Percentiles rank a stretch among this genome's conserved stretches.
Evolutionary conservation across 306 rosid genomes (phyloP).

Genomic region (Adenanthera pavonina): DNA sequence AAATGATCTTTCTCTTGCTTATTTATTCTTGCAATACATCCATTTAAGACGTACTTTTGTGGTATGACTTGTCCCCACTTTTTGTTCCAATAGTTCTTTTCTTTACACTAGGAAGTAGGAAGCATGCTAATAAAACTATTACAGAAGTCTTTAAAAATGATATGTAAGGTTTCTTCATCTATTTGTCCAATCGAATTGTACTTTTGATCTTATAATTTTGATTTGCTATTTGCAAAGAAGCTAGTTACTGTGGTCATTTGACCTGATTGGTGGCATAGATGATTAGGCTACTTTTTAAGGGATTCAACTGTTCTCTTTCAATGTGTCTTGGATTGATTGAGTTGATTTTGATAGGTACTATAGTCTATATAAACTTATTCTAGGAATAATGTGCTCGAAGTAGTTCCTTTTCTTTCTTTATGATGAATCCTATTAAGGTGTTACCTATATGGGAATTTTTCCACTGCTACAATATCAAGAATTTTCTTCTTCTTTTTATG

Average conservation of each 20-base stretch:
- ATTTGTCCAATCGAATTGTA: not conserved
- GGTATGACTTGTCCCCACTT: not conserved
- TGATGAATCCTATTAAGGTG: too few species aligned
- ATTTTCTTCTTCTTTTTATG: not conserved
- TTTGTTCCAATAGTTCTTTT: not conserved
- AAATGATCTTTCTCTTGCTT: conserved; percentile 9
- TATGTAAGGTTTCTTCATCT: not conserved
- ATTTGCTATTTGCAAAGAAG: not conserved
- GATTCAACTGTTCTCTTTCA: not conserved
- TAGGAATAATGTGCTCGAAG: not conserved
- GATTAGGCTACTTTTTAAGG: not conserved
- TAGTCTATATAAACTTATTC: not conserved
- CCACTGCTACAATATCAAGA: not conserved
- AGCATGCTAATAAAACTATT: not conserved
- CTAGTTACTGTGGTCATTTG: not conserved
- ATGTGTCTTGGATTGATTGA: not conserved
- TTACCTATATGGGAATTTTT: not conserved
- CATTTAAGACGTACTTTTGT: conserved; percentile 18
- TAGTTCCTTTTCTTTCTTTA: not conserved
- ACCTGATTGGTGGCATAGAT: not conserved
- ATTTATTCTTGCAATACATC: conserved; percentile 24
- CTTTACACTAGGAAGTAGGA: not conserved
- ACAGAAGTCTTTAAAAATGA: not conserved
- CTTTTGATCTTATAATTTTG: not conserved
- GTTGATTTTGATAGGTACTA: not conserved